These are phyloP conservation scores for Stevia rebaudiana DNA, from an alignment of 140 eudicot species.

Conservation along the genomic window DNA sequence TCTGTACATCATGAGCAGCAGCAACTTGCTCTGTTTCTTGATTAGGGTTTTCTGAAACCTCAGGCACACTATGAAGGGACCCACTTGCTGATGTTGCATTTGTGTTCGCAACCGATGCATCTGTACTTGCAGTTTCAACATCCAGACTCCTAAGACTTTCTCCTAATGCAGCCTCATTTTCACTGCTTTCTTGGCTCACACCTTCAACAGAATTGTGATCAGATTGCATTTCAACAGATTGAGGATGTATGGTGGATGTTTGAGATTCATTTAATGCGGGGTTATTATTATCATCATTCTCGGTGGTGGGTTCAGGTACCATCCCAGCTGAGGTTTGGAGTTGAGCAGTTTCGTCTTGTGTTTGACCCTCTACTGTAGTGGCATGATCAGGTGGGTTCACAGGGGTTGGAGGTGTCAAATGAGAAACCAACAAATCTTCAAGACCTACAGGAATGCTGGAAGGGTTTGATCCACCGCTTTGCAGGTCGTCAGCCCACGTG, in stretches of 20 bases:
- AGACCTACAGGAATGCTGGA: conserved; percentile 79
- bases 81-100: background rate
- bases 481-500: conserved; percentile 80
- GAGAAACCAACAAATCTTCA: conserved; percentile 82
- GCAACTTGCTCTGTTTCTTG: conserved; percentile 70
- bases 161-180: conserved; percentile 93
- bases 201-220: conserved; percentile 79
- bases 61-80: conserved; percentile 67
- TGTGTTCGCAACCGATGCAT: background rate
- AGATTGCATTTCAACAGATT: conserved; percentile 72
- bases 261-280: conserved; percentile 33
- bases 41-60: conserved; percentile 68
- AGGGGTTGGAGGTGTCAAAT: conserved; percentile 53
- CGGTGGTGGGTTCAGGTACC: conserved; percentile 43
- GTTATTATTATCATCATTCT: conserved; percentile 33
- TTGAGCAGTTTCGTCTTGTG: conserved; percentile 39
- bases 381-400: conserved; percentile 51
- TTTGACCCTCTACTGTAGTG: conserved; percentile 37
- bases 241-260: conserved; percentile 29
- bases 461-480: conserved; percentile 61
- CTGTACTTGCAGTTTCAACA: conserved; percentile 97
- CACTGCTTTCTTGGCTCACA: conserved; percentile 94
- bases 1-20: conserved; percentile 49
- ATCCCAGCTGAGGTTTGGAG: conserved; percentile 37
- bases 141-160: conserved; percentile 94